Evolutionary conservation across 75 land plant genomes (phyloP).

Genomic region (Chamaecyparis obtusa): DNA sequence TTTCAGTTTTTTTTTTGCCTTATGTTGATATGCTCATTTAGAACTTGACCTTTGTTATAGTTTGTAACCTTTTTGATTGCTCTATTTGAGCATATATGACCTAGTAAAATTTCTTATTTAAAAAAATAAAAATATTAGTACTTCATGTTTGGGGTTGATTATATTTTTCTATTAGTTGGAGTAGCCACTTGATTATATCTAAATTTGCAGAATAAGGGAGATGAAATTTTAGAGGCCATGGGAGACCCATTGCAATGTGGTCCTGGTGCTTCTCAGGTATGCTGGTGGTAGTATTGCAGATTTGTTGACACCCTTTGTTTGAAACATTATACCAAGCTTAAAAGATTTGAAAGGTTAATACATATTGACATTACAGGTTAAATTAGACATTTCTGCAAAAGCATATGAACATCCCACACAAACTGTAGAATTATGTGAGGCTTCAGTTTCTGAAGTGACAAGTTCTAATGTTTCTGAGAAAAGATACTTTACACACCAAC

Average conservation of each 20-base stretch:
- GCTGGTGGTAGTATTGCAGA: background rate
- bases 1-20: too few species aligned
- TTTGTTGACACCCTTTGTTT: background rate
- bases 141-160: background rate
- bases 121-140: too few species aligned
- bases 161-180: background rate
- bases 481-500: background rate
- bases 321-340: background rate
- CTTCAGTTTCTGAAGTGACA: background rate
- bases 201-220: conserved; percentile 2
- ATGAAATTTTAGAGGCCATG: background rate
- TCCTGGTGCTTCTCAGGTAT: conserved; percentile 3
- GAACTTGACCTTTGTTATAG: too few species aligned
- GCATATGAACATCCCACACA: background rate
- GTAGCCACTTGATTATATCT: background rate
- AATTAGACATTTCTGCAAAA: conserved; percentile 1
- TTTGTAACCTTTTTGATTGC: too few species aligned
- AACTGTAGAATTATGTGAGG: conserved; percentile 6
- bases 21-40: too few species aligned
- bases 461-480: background rate
- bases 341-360: background rate
- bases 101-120: too few species aligned
- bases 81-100: too few species aligned
- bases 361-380: conserved; percentile 3
- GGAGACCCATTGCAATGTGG: background rate